Conservation (phyloP, 2,329 filamentous ascomycete species). For the Zasmidium cellare region DNA sequence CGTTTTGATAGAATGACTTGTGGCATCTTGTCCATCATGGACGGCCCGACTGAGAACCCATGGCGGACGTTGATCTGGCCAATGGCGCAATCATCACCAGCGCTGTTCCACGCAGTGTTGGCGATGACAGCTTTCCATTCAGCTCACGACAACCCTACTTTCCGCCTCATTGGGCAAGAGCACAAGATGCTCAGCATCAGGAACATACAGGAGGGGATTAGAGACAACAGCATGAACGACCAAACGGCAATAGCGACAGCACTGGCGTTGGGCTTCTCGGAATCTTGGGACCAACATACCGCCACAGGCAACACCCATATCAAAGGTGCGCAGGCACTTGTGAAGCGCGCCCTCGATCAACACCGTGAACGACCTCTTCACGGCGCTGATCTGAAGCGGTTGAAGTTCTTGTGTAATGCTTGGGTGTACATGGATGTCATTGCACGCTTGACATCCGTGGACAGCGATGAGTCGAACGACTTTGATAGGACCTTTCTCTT, state of each 20-base stretch:
- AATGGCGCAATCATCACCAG: slow-evolving; percentile 62
- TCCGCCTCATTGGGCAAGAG: slow-evolving; percentile 65
- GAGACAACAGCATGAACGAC: slow-evolving; percentile 58
- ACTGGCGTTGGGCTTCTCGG: slow-evolving; percentile 66
- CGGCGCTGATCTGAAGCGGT: slow-evolving; percentile 52
- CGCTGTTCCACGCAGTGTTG: slow-evolving; percentile 67
- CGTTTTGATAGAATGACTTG: slow-evolving; percentile 68
- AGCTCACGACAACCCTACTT: slow-evolving; percentile 56
- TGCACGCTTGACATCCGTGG: slow-evolving; percentile 64
- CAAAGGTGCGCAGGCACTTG: slow-evolving; percentile 64
- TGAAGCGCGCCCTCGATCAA: slow-evolving; percentile 58
- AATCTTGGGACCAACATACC: slow-evolving; percentile 70
- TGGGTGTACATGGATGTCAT: slow-evolving; percentile 76
- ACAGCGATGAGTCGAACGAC: slow-evolving; percentile 57
- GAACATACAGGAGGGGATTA: slow-evolving; percentile 58
- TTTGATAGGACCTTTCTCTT: slow-evolving; percentile 48
- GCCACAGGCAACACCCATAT: slow-evolving; percentile 69
- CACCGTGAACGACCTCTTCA: slow-evolving; percentile 43
- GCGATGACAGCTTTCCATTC: slow-evolving; percentile 71
- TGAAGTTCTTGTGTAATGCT: slow-evolving; percentile 69
- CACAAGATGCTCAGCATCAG: slow-evolving; percentile 67
- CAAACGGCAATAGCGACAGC: slow-evolving; percentile 71
- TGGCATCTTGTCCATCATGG: slow-evolving; percentile 69
- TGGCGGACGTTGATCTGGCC: slow-evolving; percentile 73
- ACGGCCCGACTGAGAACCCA: slow-evolving; percentile 68